Percentiles rank a stretch among this genome's conserved stretches.
Conservation (phyloP, 164 flowering plant genomes). For the Nymphaea colorata region DNA sequence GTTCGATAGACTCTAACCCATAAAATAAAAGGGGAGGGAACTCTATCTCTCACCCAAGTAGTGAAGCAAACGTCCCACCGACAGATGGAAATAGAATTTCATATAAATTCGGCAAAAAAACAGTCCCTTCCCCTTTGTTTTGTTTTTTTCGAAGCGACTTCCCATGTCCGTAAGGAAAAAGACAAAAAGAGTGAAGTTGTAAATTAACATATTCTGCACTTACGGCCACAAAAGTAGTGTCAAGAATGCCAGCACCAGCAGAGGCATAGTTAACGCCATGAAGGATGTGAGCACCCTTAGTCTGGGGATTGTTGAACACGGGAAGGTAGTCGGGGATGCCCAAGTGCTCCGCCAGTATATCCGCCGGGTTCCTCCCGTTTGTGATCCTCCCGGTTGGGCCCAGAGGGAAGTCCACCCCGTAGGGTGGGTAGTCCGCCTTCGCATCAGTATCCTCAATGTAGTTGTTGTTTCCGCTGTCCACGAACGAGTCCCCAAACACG, state of each 20-base stretch:
- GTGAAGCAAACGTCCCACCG: too few relatives aligned
- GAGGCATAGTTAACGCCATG: constrained; percentile 9
- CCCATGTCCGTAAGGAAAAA: too few relatives aligned
- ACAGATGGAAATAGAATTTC: too few relatives aligned
- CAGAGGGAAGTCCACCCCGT: constrained; percentile 43
- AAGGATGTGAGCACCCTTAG: neutral
- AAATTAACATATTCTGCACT: too few relatives aligned
- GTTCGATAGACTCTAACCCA: too few relatives aligned
- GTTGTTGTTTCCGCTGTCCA: constrained; percentile 70
- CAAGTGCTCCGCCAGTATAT: constrained; percentile 22
- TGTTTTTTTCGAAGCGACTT: too few relatives aligned
- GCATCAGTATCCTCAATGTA: constrained; percentile 22
- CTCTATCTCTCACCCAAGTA: too few relatives aligned
- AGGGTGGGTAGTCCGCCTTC: constrained; percentile 43
- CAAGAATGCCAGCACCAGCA: constrained; percentile 4
- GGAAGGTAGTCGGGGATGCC: constrained; percentile 10
- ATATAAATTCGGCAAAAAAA: too few relatives aligned
- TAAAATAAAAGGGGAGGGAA: too few relatives aligned
- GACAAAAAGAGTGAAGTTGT: too few relatives aligned
- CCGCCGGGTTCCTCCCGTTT: constrained; percentile 37
- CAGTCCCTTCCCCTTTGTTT: too few relatives aligned
- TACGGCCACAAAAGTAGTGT: too few relatives aligned
- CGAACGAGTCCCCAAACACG: constrained; percentile 64
- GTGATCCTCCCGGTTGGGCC: constrained; percentile 61
- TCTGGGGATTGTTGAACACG: neutral